These are phyloP conservation scores for Penicillium dipodomyicola DNA, from an alignment of 495 filamentous ascomycete species.

Conservation along the genomic window DNA sequence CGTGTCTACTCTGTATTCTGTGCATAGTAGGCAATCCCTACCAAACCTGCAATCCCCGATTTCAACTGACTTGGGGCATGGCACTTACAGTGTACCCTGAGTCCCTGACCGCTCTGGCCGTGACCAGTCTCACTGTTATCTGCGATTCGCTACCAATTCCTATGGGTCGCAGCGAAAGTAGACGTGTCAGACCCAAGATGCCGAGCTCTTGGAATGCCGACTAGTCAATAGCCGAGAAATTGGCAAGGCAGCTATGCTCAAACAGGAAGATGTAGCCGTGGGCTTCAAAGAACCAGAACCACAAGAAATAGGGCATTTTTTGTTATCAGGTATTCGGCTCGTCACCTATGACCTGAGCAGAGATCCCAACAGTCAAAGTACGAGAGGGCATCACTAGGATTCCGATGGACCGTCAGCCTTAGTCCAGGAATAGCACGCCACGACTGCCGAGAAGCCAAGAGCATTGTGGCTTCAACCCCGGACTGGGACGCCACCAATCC, in stretches of 20 bases:
- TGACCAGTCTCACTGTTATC: neutral
- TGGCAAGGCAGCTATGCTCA: constrained; percentile 16
- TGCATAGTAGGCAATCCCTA: too few relatives aligned
- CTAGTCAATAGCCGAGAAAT: constrained; percentile 9
- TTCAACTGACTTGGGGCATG: neutral
- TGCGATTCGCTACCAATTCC: neutral
- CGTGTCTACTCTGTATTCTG: too few relatives aligned
- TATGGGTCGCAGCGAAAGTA: constrained; percentile 4
- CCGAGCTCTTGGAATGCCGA: constrained; percentile 21
- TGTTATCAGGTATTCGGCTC: neutral
- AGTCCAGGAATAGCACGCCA: constrained; percentile 11
- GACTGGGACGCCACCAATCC: constrained; percentile 10
- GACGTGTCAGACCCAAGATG: constrained; percentile 16
- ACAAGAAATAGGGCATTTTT: neutral
- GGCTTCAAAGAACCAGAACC: constrained; percentile 13
- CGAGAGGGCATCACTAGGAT: neutral
- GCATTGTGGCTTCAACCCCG: constrained; percentile 11
- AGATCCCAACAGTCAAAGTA: neutral
- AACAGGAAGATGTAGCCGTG: constrained; percentile 18
- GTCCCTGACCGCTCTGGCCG: neutral
- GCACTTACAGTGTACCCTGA: too few relatives aligned
- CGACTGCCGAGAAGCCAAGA: constrained; percentile 1
- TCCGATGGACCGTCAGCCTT: neutral
- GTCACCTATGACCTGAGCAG: too few relatives aligned
- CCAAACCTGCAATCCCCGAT: too few relatives aligned